phyloP scores from a whole-genome alignment of 768 basidiomycete species.

The Kondoa malvinella region DNA sequence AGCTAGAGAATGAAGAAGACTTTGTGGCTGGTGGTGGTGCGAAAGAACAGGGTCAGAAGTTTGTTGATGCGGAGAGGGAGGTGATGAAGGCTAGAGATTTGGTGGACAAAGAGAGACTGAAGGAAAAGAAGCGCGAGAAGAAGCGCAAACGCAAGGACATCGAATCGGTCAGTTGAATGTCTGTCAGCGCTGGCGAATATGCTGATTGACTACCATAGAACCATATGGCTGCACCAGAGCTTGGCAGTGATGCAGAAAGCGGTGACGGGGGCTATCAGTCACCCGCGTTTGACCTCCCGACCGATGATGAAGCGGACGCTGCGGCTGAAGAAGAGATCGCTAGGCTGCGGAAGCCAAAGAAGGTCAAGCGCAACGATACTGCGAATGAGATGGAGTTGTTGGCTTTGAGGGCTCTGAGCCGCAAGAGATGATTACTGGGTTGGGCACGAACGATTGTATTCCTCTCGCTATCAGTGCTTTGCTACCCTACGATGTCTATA shows the following conservation, averaged over 20 bases:
- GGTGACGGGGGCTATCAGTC: constrained; percentile 52
- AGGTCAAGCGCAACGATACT: neutral
- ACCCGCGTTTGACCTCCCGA: constrained; percentile 48
- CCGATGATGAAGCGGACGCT: constrained; percentile 21
- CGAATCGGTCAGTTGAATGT: constrained; percentile 6
- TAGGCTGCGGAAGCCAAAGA: constrained; percentile 9
- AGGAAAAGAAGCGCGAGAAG: constrained; percentile 75
- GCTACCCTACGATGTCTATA: too few species aligned
- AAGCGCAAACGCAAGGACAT: constrained; percentile 73
- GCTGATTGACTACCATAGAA: neutral
- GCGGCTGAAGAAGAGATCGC: constrained; percentile 8
- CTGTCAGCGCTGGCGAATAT: constrained; percentile 38
- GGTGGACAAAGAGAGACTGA: constrained; percentile 62
- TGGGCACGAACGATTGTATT: neutral
- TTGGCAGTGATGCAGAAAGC: constrained; percentile 21
- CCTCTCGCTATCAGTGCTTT: too few species aligned
- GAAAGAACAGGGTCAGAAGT: constrained; percentile 48
- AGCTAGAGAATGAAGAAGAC: constrained; percentile 58
- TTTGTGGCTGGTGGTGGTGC: constrained; percentile 45
- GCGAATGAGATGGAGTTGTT: constrained; percentile 25
- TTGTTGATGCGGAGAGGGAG: constrained; percentile 54
- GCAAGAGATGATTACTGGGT: constrained; percentile 7
- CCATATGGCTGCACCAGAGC: constrained; percentile 5
- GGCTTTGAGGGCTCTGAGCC: constrained; percentile 21
- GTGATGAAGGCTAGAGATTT: constrained; percentile 56